These are phyloP conservation scores for Salvia sclarea DNA, from an alignment of 305 asterid genomes.

Conservation along the genomic window DNA sequence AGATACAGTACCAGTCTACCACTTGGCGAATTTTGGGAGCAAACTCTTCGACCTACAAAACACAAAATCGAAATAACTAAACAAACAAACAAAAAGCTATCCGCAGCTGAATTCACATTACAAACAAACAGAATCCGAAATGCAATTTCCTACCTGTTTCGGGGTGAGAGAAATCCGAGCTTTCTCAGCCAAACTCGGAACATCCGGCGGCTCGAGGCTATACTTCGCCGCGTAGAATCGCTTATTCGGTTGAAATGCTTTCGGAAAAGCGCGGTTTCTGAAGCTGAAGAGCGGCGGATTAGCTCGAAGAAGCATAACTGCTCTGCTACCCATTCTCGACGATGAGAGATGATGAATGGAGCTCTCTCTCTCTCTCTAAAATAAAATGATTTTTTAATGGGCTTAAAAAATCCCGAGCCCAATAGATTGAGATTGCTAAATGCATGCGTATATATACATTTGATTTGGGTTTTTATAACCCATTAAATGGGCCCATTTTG, in stretches of 20 bases:
- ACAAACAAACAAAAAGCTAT: background rate
- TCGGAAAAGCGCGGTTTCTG: conserved; percentile 26
- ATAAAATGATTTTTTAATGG: background rate
- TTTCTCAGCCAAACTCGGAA: conserved; percentile 69
- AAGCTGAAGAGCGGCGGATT: conserved; percentile 38
- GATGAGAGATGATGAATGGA: background rate
- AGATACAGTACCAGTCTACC: conserved; percentile 63
- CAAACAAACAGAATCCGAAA: background rate
- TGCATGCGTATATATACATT: too few species aligned
- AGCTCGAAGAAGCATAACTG: conserved; percentile 43
- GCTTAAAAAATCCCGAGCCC: background rate
- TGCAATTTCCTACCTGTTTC: conserved; percentile 39
- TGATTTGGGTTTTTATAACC: too few species aligned
- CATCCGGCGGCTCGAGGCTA: conserved; percentile 70
- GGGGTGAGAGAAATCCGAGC: conserved; percentile 86
- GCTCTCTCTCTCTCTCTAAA: background rate
- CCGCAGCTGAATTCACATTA: background rate
- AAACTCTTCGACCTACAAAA: conserved; percentile 70
- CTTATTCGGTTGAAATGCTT: conserved; percentile 9
- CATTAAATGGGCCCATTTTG: too few species aligned
- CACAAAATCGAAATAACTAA: background rate
- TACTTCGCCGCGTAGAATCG: conserved; percentile 49
- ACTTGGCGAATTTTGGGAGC: conserved; percentile 84
- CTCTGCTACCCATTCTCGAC: conserved; percentile 50
- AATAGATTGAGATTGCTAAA: too few species aligned